These are phyloP conservation scores for Fonsecaea monophora DNA, from an alignment of 2,329 filamentous ascomycete genomes.

Conservation along the genomic window DNA sequence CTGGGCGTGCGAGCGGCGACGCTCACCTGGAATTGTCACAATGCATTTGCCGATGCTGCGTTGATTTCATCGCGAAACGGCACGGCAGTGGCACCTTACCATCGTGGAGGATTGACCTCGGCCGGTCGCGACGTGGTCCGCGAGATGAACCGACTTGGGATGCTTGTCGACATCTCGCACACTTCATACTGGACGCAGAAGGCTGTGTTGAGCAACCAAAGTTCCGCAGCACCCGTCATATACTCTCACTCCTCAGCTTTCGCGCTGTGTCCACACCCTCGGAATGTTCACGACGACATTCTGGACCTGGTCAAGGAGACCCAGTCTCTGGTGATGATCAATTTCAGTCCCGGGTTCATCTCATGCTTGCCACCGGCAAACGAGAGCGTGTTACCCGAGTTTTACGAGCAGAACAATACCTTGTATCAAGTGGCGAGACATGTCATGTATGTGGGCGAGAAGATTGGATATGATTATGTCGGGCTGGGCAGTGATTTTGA, in stretches of 20 bases:
- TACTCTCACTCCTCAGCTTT: conserved; percentile 88
- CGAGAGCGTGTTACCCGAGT: conserved; percentile 70
- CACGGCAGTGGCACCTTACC: conserved; percentile 48
- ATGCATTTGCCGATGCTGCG: conserved; percentile 85
- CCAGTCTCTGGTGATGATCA: conserved; percentile 86
- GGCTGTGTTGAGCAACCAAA: conserved; percentile 68
- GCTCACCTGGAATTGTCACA: conserved; percentile 92
- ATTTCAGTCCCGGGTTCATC: conserved; percentile 83
- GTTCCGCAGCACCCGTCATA: conserved; percentile 73
- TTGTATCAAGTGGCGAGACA: conserved; percentile 79
- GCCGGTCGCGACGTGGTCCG: conserved; percentile 71
- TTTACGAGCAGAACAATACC: conserved; percentile 72
- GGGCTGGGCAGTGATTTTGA: conserved; percentile 92
- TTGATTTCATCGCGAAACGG: conserved; percentile 54
- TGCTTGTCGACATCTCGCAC: conserved; percentile 91
- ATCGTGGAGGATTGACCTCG: conserved; percentile 71
- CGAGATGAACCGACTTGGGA: conserved; percentile 94
- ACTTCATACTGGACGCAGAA: conserved; percentile 80
- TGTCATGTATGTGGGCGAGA: conserved; percentile 78
- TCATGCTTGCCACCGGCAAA: conserved; percentile 70
- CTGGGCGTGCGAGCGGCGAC: conserved; percentile 88
- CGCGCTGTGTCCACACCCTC: conserved; percentile 81
- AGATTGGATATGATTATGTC: conserved; percentile 86
- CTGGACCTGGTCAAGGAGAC: conserved; percentile 75
- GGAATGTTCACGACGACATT: conserved; percentile 88